Base-by-base conservation (phyloP, 352 stramenopile species). In the Phytophthora fragariae region DNA sequence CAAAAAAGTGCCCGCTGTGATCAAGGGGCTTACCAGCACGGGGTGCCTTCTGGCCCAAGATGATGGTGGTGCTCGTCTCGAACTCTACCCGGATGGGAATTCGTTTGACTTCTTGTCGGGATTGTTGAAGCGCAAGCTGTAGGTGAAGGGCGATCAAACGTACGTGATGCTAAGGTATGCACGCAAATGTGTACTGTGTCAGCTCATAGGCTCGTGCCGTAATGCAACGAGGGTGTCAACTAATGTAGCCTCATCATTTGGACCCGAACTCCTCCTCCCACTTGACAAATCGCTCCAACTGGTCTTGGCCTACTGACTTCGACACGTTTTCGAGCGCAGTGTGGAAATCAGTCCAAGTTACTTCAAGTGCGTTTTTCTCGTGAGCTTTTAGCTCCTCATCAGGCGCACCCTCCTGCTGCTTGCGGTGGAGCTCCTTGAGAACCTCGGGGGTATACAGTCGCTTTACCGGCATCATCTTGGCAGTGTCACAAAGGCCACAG, bases 11-110 rank as follows among this genome's bases (percentile, higher is more conserved):
- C 78, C 77, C 10, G 88, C 84, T 58, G 73, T 90, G 29, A 92
- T 95, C 76, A 94, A 94, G 75, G 89, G 88, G 6, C 85, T 95
- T 19, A 92, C 89, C 14, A 72, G 64, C 31, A 95, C 88, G 8
- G 92, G 91, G 14, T 96, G 92, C 35, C 83, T 97, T 12, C 68
- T 95, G 37, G 91, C 92, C 33, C 57, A 68, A 7, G 87, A 90
- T 47, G 77, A 81, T 19, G 72, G 87, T 24, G 88, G 89, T 33
- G 80, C 88, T 14, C 78, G 79, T 29, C 85, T 97, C 12, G 91
- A 97, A 71, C 73, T 97, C 27, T 97, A 97, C 71, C 92, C 92
- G 14, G 92, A 97, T 60, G 92, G 89, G 69, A 97, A 97, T 67
- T 97, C 89, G 61, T 93, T 97, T 53, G 91, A 97, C 74, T 96